A percentile compares a stretch with the other conserved stretches of the same genome.
Conservation (phyloP, 257 asterid species). For the Henckelia pumila region DNA sequence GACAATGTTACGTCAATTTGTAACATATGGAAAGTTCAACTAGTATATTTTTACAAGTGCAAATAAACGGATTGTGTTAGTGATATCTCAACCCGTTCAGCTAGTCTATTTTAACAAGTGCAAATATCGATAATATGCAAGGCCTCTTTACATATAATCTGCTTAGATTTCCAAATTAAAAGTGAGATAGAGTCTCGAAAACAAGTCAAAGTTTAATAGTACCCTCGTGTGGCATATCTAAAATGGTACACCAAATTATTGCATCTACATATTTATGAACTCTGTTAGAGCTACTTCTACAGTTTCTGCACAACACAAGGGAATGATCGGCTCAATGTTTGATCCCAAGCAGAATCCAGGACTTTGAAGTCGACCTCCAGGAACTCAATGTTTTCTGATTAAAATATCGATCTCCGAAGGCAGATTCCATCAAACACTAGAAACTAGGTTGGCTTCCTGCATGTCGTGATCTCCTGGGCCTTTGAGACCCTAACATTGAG, state of each 20-base stretch:
- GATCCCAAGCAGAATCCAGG: neutral
- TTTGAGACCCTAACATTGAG: constrained; percentile 34
- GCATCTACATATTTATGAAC: constrained; percentile 20
- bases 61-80: no score
- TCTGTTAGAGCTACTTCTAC: constrained; percentile 17
- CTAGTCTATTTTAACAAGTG: no score
- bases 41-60: no score
- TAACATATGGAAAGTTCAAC: no score
- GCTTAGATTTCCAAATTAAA: neutral
- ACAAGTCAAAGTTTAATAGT: neutral
- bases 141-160: neutral
- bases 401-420: constrained; percentile 6
- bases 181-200: neutral
- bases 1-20: no score
- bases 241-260: constrained; percentile 9
- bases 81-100: no score
- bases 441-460: constrained; percentile 39
- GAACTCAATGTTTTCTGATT: neutral
- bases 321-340: neutral
- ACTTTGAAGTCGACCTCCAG: neutral
- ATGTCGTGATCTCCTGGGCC: constrained; percentile 37
- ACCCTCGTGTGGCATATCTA: neutral
- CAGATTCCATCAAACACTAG: constrained; percentile 9
- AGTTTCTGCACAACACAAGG: constrained; percentile 14
- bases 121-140: neutral